These are phyloP conservation scores for Fusarium sp. DNA, from an alignment of 2,329 filamentous ascomycete species.

Conservation along the genomic window DNA sequence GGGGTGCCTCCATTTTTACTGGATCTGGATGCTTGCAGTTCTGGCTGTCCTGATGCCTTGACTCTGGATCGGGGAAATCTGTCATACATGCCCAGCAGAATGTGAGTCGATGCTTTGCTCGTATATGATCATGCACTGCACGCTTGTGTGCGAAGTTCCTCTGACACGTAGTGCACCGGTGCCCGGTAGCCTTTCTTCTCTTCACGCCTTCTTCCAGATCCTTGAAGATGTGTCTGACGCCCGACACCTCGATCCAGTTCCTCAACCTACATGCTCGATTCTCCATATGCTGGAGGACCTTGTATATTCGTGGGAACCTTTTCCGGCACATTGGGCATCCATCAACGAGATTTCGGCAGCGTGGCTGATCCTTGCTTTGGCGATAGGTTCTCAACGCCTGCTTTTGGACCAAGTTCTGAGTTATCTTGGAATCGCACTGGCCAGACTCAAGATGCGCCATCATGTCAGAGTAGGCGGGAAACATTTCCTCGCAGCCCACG, in stretches of 20 bases:
- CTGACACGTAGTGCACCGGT: background rate
- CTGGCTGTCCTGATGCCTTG: no score
- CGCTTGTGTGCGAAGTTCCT: no score
- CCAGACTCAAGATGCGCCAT: background rate
- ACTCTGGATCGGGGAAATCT: no score
- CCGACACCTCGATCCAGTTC: background rate
- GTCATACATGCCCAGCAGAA: no score
- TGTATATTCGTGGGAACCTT: background rate
- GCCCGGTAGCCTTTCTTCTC: rapidly evolving
- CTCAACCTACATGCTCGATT: background rate
- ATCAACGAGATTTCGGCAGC: background rate
- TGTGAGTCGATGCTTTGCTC: no score
- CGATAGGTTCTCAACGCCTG: background rate
- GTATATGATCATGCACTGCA: no score
- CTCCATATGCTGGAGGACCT: background rate
- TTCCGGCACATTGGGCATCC: background rate
- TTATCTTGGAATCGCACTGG: background rate
- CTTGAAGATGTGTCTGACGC: background rate
- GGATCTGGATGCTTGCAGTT: no score
- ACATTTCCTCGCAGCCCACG: background rate
- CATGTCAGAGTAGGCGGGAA: background rate
- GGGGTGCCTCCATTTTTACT: background rate
- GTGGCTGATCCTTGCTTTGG: rapidly evolving
- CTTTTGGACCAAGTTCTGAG: rapidly evolving
- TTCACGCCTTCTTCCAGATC: background rate